phyloP scores from a whole-genome alignment of 2,329 filamentous ascomycete genomes.

The Penicillium sp. region DNA sequence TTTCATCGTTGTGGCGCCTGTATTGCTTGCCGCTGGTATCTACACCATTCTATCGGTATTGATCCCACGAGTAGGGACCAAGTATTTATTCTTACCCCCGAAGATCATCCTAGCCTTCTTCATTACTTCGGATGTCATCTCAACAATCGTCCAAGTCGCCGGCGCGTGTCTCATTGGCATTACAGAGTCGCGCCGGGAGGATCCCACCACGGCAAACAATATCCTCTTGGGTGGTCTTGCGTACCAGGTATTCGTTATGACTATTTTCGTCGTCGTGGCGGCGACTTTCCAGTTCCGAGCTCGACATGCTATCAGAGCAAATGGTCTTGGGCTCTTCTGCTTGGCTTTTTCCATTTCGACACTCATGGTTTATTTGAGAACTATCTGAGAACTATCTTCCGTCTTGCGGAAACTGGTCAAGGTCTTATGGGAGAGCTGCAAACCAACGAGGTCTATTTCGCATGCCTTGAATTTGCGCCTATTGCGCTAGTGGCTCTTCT shows the following conservation, averaged over 20 bases:
- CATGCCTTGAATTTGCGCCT: slow-evolving; percentile 20
- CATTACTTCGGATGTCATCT: slow-evolving; percentile 19
- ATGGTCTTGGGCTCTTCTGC: not conserved
- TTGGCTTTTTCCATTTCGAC: slow-evolving; percentile 14
- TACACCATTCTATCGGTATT: slow-evolving; percentile 18
- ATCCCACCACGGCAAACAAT: not conserved
- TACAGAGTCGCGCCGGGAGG: slow-evolving; percentile 10
- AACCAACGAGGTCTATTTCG: slow-evolving; percentile 16
- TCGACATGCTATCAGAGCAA: not conserved
- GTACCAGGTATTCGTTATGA: slow-evolving; percentile 2
- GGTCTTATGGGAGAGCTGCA: slow-evolving; percentile 16
- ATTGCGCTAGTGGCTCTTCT: slow-evolving; percentile 17
- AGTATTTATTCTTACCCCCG: slow-evolving; percentile 14
- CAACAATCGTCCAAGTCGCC: slow-evolving; percentile 18
- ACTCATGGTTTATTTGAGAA: slow-evolving; percentile 18
- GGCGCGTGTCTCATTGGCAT: slow-evolving; percentile 15
- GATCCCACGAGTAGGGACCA: slow-evolving; percentile 12
- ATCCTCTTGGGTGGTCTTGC: slow-evolving; percentile 2
- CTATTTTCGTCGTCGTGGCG: not conserved
- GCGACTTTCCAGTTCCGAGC: not conserved
- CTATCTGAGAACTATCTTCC: slow-evolving; percentile 19
- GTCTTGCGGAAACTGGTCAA: slow-evolving; percentile 16
- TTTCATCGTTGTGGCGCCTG: slow-evolving; percentile 19
- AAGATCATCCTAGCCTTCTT: slow-evolving; percentile 15
- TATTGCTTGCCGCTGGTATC: slow-evolving; percentile 15